Conservation (phyloP, 2,329 filamentous ascomycete genomes). For the Trichoderma sp. region DNA sequence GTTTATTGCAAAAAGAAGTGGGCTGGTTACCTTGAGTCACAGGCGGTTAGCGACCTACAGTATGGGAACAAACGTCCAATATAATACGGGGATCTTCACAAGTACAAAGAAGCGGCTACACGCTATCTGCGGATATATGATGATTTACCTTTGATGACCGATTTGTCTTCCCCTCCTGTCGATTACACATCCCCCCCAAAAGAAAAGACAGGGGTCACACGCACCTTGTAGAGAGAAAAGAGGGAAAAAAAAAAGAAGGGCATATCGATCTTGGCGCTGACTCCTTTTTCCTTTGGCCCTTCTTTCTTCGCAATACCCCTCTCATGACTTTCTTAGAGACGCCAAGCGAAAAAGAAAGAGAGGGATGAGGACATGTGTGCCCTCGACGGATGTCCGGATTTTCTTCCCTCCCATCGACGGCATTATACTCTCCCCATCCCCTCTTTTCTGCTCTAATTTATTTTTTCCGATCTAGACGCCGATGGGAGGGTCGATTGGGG, state of each 20-base stretch:
- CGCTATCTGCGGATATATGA: not conserved
- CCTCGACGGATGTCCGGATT: not conserved
- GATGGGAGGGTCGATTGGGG: constrained; percentile 9
- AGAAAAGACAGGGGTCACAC: not conserved
- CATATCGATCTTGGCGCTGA: not conserved
- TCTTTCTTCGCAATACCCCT: not conserved
- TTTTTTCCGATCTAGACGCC: constrained; percentile 10
- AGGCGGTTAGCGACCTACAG: not conserved
- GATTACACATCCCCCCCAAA: not conserved
- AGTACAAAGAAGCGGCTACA: not conserved
- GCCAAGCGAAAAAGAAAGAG: not conserved
- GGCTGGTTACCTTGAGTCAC: not conserved
- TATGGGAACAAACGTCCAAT: not conserved
- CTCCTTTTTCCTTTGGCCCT: not conserved
- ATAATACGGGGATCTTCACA: not conserved
- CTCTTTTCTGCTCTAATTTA: not conserved
- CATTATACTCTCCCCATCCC: not conserved
- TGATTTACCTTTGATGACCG: not conserved
- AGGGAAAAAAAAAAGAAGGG: not conserved
- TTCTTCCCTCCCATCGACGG: not conserved
- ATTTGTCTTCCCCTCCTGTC: not conserved
- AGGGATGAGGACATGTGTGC: not conserved
- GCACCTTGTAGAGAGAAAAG: not conserved
- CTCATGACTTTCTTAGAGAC: not conserved
- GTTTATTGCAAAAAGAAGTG: not conserved